phyloP scores from a whole-genome alignment of 495 filamentous ascomycete species.

The Xylaria longipes region DNA sequence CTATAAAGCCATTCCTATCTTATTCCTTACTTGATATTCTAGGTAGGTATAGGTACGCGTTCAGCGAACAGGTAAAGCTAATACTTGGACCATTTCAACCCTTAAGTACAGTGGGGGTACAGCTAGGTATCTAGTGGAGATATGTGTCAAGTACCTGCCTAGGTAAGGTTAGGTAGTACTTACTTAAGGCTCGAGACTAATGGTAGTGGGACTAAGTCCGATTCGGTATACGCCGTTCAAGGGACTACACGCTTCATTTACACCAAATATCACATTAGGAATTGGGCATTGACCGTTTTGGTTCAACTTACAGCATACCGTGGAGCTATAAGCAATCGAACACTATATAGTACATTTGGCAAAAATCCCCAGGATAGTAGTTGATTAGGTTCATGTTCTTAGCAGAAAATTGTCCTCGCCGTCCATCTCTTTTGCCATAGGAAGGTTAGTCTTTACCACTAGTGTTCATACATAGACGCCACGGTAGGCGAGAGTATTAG shows the following conservation, averaged over 20 bases:
- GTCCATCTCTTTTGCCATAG: background rate
- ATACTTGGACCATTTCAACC: background rate
- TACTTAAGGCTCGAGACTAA: background rate
- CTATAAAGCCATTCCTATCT: too few species aligned
- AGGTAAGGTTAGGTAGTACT: background rate
- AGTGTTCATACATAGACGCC: background rate
- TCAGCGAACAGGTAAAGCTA: background rate
- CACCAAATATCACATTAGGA: constrained; percentile 2
- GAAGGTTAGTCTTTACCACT: background rate
- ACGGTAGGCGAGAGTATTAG: background rate
- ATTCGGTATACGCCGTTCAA: background rate
- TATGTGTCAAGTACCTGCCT: background rate
- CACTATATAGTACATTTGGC: background rate
- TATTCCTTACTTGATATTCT: background rate
- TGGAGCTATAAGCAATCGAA: background rate
- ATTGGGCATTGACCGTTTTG: background rate
- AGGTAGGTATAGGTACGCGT: background rate
- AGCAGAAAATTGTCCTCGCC: background rate
- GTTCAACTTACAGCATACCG: background rate
- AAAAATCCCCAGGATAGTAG: background rate
- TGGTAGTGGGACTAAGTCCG: background rate
- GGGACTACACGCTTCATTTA: background rate
- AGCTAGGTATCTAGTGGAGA: background rate
- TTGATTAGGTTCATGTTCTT: background rate
- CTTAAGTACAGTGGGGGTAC: background rate